Percentiles rank a stretch among this genome's conserved stretches.
phyloP scores from a whole-genome alignment of 257 asterid genomes.

The Capsicum chinense region DNA sequence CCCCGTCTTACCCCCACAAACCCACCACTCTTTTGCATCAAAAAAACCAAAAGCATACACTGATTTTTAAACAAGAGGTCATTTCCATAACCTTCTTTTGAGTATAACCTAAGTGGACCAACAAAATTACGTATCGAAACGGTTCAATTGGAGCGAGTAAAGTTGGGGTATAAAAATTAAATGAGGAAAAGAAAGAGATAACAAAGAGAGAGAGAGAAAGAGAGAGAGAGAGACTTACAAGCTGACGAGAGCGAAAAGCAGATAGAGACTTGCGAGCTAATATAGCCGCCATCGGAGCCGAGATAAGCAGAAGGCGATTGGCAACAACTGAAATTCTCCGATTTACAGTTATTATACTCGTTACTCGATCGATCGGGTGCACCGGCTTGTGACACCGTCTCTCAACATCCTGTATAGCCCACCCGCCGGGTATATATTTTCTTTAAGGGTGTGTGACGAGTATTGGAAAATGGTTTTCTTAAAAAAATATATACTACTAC shows the following conservation, averaged over 20 bases:
- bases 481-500: too few species aligned
- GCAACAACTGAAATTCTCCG: background rate
- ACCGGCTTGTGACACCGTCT: background rate
- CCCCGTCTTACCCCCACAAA: background rate
- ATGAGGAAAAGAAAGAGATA: background rate
- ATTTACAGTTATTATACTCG: background rate
- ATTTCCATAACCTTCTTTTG: background rate
- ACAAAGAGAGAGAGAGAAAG: background rate
- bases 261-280: conserved; percentile 79
- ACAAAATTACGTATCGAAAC: background rate
- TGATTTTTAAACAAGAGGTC: background rate
- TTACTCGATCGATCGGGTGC: background rate
- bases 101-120: background rate
- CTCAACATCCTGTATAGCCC: background rate
- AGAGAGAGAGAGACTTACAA: conserved; percentile 44
- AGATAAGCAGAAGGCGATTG: background rate
- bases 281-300: conserved; percentile 59
- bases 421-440: too few species aligned
- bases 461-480: too few species aligned
- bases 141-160: background rate
- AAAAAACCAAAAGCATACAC: background rate
- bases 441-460: too few species aligned
- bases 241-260: conserved; percentile 72
- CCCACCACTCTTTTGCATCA: background rate
- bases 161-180: conserved; percentile 3